Conservation (phyloP, 2,329 filamentous ascomycete genomes). For the Monilinia laxa region DNA sequence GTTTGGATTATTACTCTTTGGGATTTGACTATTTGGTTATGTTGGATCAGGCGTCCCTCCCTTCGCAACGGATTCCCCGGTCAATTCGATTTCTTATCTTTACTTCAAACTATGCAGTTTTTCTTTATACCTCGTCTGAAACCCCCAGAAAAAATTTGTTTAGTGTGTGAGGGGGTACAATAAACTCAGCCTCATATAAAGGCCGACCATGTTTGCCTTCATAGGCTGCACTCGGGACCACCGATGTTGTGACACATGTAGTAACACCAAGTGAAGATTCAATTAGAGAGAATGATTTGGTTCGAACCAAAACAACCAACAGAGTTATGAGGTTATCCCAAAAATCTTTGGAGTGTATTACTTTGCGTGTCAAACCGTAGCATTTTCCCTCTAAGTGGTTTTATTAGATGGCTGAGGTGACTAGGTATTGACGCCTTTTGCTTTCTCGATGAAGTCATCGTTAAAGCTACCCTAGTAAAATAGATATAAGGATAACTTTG, state of each 20-base stretch:
- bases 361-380: not conserved
- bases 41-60: constrained; percentile 7
- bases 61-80: constrained; percentile 8
- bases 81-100: not conserved
- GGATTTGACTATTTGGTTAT: constrained; percentile 2
- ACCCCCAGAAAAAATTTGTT: not conserved
- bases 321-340: not conserved
- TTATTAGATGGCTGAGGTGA: not conserved
- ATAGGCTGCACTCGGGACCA: constrained; percentile 15
- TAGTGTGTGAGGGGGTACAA: not conserved
- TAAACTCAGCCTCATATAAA: constrained; percentile 14
- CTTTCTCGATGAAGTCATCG: constrained; percentile 15
- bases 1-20: constrained; percentile 12
- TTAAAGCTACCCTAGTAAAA: not conserved
- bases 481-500: no score
- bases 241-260: constrained; percentile 10
- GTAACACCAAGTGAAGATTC: constrained; percentile 10
- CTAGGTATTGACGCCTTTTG: not conserved
- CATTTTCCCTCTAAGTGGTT: not conserved
- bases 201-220: not conserved
- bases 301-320: no score
- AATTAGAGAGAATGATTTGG: not conserved
- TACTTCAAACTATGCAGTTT: not conserved
- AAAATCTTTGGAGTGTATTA: not conserved
- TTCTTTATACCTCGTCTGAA: not conserved